Conservation (phyloP, 2,329 filamentous ascomycete species). For the Emericellopsis atlantica region DNA sequence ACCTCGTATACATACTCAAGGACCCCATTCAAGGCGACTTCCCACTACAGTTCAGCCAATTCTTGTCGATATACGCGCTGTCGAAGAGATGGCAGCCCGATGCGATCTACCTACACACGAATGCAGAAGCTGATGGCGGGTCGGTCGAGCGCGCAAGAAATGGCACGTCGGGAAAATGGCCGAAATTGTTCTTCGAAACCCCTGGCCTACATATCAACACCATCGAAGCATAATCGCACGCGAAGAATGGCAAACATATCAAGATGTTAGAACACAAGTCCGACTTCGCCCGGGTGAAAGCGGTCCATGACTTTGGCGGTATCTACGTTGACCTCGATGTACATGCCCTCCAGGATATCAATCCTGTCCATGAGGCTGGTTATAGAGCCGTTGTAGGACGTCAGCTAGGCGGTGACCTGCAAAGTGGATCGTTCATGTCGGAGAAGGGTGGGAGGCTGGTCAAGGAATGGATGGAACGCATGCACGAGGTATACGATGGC, state of each 20-base stretch:
- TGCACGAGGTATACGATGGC: conserved; percentile 14
- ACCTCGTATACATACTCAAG: conserved; percentile 10
- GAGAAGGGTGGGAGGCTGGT: conserved; percentile 7
- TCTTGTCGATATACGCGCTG: conserved; percentile 10
- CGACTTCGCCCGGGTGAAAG: conserved; percentile 10
- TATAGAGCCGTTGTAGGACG: conserved; percentile 8
- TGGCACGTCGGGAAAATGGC: conserved; percentile 9
- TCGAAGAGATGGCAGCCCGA: conserved; percentile 9
- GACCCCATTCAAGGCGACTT: conserved; percentile 8
- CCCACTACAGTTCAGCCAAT: conserved; percentile 11
- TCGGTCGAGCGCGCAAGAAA: conserved; percentile 10
- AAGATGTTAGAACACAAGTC: conserved; percentile 7
- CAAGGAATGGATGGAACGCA: conserved; percentile 8
- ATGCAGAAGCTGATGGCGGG: conserved; percentile 14
- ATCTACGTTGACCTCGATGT: conserved; percentile 11
- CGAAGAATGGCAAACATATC: conserved; percentile 7
- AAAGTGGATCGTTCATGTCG: conserved; percentile 12
- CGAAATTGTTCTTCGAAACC: conserved; percentile 8
- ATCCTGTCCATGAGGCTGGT: conserved; percentile 4
- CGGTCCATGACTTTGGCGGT: conserved; percentile 9
- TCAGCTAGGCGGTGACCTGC: conserved; percentile 7
- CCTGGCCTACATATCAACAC: conserved; percentile 15
- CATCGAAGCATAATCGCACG: conserved; percentile 9
- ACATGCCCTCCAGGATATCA: conserved; percentile 5
- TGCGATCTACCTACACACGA: conserved; percentile 13